Base-by-base conservation (phyloP, 2,329 filamentous ascomycete genomes). In the Fusarium poae region DNA sequence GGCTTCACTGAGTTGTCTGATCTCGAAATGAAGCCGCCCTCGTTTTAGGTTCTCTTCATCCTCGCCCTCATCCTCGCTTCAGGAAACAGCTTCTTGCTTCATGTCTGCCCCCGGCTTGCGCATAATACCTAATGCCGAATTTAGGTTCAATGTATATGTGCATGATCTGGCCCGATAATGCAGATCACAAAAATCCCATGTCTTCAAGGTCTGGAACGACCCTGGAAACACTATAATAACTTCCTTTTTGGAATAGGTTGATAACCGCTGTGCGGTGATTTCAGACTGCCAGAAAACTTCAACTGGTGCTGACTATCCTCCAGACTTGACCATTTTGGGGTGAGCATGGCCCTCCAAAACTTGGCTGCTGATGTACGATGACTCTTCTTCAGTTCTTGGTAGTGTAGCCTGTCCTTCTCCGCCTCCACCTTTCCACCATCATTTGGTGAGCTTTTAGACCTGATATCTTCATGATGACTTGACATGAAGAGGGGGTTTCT, bases 361-460 rank as follows among this genome's bases (percentile, higher is more conserved):
- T 52, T 70, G 66, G 69, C 68, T 68, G 61, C 48, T 68, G 70
- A 67, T 71, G 64, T 46, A 57, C 53, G 57, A 72, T 73, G 70
- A 73, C 70, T 73, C 70, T 68, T 73, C 57, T 51, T 72, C 57
- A 63, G 44, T 48, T 62, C n/a, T 65, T 40, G 46, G 57, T 65
- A 69, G 48, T 62, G 44, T 62, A 67, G 48, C 16, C 11, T 32
- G 15, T 45, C 27, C 34, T 50, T 50, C 48, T 51, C 32, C 68
- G 62, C 66, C 71, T 72, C 68, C 66, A 48, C 69, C 58, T 68
- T 69, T 70, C 68, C 68, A 58, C 71, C 66, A 64, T 59, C 54
- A 52, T 67, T 63, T 57, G 53, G n/a, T 58, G 53, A 64, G 55
- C 44, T 29, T 70, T 40, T 60, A 56, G 46, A 54, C 45, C 62